Base-by-base conservation (phyloP, 192 early-diverging fungal species). In the Lobulomyces angularis region DNA sequence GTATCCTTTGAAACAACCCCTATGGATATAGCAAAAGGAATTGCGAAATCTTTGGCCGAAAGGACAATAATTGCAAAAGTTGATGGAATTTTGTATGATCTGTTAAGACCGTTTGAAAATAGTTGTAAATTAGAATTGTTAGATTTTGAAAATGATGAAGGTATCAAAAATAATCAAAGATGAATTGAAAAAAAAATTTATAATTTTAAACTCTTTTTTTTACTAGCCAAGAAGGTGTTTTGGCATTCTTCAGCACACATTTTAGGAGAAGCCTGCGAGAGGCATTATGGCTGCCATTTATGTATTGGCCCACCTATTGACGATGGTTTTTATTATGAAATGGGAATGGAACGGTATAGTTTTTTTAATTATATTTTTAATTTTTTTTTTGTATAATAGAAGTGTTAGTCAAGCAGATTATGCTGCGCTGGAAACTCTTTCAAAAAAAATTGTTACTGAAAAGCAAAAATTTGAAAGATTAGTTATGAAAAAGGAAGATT, bases 201-300 rank as follows among this genome's bases (percentile, higher is more conserved):
- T 2, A 44, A 39, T 39, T 23, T 12, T 12, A 12, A 17, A 12
- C 11, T 39, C 12, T 12, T 17, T 39, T 32, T 11, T 30, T 6
- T 11, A 29, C 26, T 31, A 69, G 67, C 64, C 41, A 86, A 85
- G 63, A 71, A 64, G 64, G 94, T 98, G 19, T 98, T 86, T 65
- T 98, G 94, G 94, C 94, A 96, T 67, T 96, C 92, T 19, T 85
- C 83, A 45, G 94, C 94, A 7, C 92, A 96, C 63, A 82, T 96
- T 55, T 60, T 98, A 43, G 94, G 94, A 40, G 90, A 96, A 64
- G 87, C 90, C 27, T 88, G 89, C 53, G 94, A 98, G 69, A 75
- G 80, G 58, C 87, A 96, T 69, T 98, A 90, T 59, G 90, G 90
- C 38, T 90, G 92, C 69, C 83, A 96, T 48, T 74, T 98, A 45